phyloP scores from a whole-genome alignment of 305 asterid species.

The Plantago lanceolata region DNA sequence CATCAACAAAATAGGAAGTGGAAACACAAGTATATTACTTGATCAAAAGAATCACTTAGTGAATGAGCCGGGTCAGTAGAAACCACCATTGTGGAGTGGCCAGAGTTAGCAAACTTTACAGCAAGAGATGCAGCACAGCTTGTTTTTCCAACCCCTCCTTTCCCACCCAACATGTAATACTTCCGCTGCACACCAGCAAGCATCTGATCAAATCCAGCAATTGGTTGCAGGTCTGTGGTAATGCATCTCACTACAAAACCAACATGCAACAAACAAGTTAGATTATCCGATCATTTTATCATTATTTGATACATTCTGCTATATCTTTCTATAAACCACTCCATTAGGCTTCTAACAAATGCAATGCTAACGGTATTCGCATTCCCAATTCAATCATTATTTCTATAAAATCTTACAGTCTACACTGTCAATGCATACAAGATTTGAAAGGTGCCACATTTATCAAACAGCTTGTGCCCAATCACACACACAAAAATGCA shows the following conservation, averaged over 20 bases:
- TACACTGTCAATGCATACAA: too few relatives aligned
- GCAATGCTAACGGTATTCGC: not conserved
- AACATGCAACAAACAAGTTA: slow-evolving; percentile 16
- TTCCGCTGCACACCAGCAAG: slow-evolving; percentile 53
- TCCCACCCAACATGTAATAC: slow-evolving; percentile 76
- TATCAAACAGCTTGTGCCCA: not conserved
- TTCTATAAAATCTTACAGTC: not conserved
- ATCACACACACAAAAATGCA: not conserved
- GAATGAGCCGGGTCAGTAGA: slow-evolving; percentile 85
- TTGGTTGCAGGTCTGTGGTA: slow-evolving; percentile 31
- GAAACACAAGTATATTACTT: slow-evolving; percentile 33
- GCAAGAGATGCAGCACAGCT: slow-evolving; percentile 88
- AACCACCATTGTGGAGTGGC: slow-evolving; percentile 65
- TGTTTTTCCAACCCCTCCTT: slow-evolving; percentile 86
- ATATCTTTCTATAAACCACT: not conserved
- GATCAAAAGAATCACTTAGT: slow-evolving; percentile 74
- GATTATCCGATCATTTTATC: not conserved
- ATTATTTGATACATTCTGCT: not conserved
- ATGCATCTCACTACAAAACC: slow-evolving; percentile 50
- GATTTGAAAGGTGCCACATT: not conserved
- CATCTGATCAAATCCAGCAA: slow-evolving; percentile 52
- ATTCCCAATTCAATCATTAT: not conserved
- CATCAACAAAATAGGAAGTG: slow-evolving; percentile 2
- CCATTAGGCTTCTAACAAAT: not conserved
- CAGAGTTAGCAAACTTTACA: slow-evolving; percentile 62